Base-by-base conservation (phyloP, 768 basidiomycete species). In the Rhizopogon sp. region DNA sequence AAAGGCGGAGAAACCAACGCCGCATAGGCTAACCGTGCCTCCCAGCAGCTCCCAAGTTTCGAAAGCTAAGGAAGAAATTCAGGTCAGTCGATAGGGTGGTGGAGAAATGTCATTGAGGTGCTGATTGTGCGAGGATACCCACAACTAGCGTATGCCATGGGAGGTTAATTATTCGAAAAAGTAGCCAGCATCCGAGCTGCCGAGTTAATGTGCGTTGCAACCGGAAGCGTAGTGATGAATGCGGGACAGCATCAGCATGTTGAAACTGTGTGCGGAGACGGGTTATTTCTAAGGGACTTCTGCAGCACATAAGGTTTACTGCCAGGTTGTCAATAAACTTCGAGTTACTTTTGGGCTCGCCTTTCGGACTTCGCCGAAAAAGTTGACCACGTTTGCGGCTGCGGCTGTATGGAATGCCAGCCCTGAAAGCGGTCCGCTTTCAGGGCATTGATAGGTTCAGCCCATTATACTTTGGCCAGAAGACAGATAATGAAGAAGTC, bases 251-350 rank as follows among this genome's bases (percentile, higher is more conserved):
- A n/a, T n/a, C n/a, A n/a, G n/a, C n/a, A n/a, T n/a, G n/a, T n/a
- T n/a, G n/a, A n/a, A n/a, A n/a, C n/a, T n/a, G n/a, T n/a, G n/a
- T 52, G 46, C 39, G 63, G 54, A 56, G 50, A 25, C 52, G 31
- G 44, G 35, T 41, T 40, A 45, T 17, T 28, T 51, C 44, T 39
- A 50, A 35, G 45, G 42, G 28, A n/a, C n/a, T 4, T 25, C 25
- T 25, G 4, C 25, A 3, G 3, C 25, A 25, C 25, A 25, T 25
- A 44, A 44, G 50, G 31, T 39, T 14, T 49, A 58, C 39, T 7
- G n/a, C n/a, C n/a, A n/a, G n/a, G 39, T 42, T 41, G 45, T 41
- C 20, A 31, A 13, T 44, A 53, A 25, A 51, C 43, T 50, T 33
- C 42, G 31, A 35, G 28, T 25, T 25, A 25, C 25, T 25, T 25